Evolutionary conservation across 2,329 filamentous ascomycete genomes (phyloP), one percentile per base, ranked within the genome.

Genomic region (Arachnopeziza araneosa): DNA sequence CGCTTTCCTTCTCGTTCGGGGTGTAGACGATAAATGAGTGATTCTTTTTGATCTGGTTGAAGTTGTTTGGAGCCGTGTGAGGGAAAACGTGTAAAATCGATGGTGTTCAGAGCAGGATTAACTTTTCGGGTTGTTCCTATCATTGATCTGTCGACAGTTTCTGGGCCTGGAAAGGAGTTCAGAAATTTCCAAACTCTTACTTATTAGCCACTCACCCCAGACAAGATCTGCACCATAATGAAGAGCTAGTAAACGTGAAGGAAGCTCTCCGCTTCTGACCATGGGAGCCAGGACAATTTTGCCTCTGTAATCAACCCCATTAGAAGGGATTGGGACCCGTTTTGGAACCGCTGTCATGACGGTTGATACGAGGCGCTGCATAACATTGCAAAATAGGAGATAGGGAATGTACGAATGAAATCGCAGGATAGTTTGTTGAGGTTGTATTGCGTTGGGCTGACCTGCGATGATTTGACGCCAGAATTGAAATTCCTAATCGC

Each of bases 141-240:
- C 74, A 99, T 86, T 60, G 93, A 87, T 72, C 87, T 85, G 75
- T 99, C 95, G 69, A 99, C 88, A 4, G 93, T 98, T 75, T 99
- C 95, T 30, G 95, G 95, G 14, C 95, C 88, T 91, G 64, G 0
- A 32, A 49, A 24, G 24, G 22, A 23, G 21, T 60, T 62, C 57
- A 69, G 56, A 52, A 48, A 30, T n/a, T 14, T 48, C 50, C 19
- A 22, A 10, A 19, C 30, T 10, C 17, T 24, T 56, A 19, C 24
- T 24, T 24, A 50, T 10, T 53, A 7, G 24, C 17, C 14, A 17
- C 80, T 67, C 74, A 90, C 88, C 93, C 93, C 95, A 99, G 66
- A 99, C 95, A 19, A 99, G 81, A 75, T 99, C 95, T 56, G 95
- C 95, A 66, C 95, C 95, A 74, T 99, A 98, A 71, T 96, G 90